Percentiles rank a stretch among this genome's conserved stretches.
These are phyloP conservation scores for Mrakia gelida DNA, from an alignment of 768 basidiomycete genomes.

Conservation along the genomic window DNA sequence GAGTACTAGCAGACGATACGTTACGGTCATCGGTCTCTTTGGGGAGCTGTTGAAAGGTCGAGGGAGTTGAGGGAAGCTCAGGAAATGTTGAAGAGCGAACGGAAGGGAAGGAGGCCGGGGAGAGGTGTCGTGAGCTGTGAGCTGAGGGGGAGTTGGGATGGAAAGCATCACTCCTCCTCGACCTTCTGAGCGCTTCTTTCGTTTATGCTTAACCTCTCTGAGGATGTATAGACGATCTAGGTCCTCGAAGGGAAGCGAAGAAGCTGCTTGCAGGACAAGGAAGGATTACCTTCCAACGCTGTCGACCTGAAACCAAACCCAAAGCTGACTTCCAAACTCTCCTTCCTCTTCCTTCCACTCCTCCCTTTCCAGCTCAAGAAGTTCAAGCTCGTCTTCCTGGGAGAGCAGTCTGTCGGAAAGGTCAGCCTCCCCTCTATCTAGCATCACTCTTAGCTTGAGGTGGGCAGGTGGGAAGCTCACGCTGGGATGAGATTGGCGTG, in stretches of 20 bases:
- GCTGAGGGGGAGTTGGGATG: too few species aligned
- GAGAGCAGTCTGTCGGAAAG: conserved; percentile 97
- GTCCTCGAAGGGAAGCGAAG: neutral
- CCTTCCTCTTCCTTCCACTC: neutral
- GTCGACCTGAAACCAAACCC: neutral
- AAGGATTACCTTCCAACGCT: neutral
- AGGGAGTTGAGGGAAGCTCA: neutral
- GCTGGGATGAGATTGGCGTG: neutral
- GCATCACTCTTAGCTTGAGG: neutral
- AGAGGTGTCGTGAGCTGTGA: too few species aligned
- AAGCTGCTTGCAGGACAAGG: neutral
- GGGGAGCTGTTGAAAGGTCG: neutral
- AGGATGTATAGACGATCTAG: too few species aligned
- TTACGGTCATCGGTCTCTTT: neutral
- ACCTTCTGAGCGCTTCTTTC: too few species aligned
- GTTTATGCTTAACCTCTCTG: too few species aligned
- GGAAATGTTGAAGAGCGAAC: too few species aligned
- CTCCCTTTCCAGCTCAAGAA: conserved; percentile 62
- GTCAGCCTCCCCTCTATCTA: neutral
- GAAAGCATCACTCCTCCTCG: too few species aligned
- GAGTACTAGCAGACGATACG: neutral
- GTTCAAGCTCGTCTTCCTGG: conserved; percentile 91
- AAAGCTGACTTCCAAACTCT: neutral
- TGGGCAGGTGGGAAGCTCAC: neutral
- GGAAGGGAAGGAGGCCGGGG: too few species aligned